Percentiles rank a stretch among this genome's conserved stretches.
Conservation (phyloP, 345 rosid species). For the Erysimum cheiranthoides region DNA sequence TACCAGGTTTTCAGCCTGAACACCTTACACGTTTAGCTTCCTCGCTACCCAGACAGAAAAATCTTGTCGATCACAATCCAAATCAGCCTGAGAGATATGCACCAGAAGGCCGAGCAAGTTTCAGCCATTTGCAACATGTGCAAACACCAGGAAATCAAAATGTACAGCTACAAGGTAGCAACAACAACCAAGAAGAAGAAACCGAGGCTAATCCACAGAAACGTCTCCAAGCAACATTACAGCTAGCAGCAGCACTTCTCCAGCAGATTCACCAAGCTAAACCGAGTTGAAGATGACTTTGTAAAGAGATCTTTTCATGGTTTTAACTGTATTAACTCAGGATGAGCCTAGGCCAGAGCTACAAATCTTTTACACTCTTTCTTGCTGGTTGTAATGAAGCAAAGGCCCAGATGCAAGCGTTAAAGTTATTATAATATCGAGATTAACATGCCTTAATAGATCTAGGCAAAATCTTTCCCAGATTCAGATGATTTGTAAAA, state of each 20-base stretch:
- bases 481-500: conserved; percentile 13
- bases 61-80: conserved; percentile 49
- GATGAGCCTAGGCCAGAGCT: not conserved
- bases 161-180: conserved; percentile 45
- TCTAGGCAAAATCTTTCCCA: conserved; percentile 7
- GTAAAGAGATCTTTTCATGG: conserved; percentile 1
- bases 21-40: conserved; percentile 78
- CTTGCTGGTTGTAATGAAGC: conserved; percentile 10
- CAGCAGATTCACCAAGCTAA: conserved; percentile 92
- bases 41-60: conserved; percentile 68
- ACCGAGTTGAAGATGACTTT: conserved; percentile 49
- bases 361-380: conserved; percentile 8
- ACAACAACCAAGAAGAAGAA: conserved; percentile 59
- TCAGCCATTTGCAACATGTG: conserved; percentile 55
- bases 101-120: conserved; percentile 54
- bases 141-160: conserved; percentile 53
- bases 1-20: conserved; percentile 62
- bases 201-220: conserved; percentile 83
- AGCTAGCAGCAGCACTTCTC: conserved; percentile 94
- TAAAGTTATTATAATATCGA: not conserved
- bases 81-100: conserved; percentile 55
- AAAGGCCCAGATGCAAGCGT: not conserved
- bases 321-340: not conserved
- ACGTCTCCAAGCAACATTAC: conserved; percentile 89
- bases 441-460: conserved; percentile 5